A percentile compares a stretch with the other conserved stretches of the same genome.
Evolutionary conservation across 495 filamentous ascomycete species (phyloP).

Genomic region (Entonaema liquescens): DNA sequence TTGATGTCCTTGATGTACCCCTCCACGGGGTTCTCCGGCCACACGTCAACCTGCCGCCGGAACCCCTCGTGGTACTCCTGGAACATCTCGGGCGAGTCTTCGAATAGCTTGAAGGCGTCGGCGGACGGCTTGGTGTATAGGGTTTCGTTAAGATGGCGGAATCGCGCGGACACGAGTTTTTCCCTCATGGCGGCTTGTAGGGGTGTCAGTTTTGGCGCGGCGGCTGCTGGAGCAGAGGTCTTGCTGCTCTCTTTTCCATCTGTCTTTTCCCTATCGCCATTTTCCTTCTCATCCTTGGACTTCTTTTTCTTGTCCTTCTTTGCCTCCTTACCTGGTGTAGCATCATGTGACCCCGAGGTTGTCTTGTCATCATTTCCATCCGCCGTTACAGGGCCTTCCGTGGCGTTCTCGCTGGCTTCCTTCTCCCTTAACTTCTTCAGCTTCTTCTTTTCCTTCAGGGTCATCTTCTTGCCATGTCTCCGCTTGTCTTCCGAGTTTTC

Average conservation of each 20-base stretch:
- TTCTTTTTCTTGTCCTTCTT: constrained; percentile 51
- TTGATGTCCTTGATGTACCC: constrained; percentile 76
- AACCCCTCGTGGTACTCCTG: constrained; percentile 94
- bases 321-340: constrained; percentile 39
- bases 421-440: constrained; percentile 51
- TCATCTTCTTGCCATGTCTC: constrained; percentile 37
- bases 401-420: constrained; percentile 21
- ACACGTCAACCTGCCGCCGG: constrained; percentile 89
- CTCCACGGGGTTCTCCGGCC: constrained; percentile 95
- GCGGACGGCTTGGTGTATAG: constrained; percentile 90
- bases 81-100: constrained; percentile 85
- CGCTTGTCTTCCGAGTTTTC: constrained; percentile 21
- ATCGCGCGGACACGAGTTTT: constrained; percentile 91
- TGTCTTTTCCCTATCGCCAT: constrained; percentile 6
- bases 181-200: constrained; percentile 92
- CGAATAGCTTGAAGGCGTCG: constrained; percentile 80
- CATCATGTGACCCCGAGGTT: constrained; percentile 3
- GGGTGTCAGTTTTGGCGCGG: constrained; percentile 75
- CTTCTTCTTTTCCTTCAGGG: constrained; percentile 53
- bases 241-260: constrained; percentile 10
- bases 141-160: constrained; percentile 95
- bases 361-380: constrained; percentile 14
- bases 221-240: constrained; percentile 28
- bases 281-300: constrained; percentile 34
- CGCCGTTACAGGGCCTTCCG: constrained; percentile 16